phyloP scores from a whole-genome alignment of 441 rosid genomes.

The Omphalea diandra region DNA sequence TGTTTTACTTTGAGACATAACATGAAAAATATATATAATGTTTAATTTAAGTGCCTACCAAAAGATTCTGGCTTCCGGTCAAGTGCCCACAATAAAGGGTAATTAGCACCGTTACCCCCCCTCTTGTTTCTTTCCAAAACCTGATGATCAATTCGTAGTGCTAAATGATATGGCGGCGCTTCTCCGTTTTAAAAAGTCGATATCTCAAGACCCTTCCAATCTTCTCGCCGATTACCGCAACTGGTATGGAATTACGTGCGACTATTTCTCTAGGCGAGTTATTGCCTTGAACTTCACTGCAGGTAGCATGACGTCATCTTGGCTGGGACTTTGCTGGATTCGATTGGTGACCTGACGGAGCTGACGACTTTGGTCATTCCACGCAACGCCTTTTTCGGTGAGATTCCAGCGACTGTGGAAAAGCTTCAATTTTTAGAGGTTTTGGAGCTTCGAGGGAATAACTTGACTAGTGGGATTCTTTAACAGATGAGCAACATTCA shows the following conservation, averaged over 20 bases:
- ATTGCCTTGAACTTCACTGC: conserved; percentile 31
- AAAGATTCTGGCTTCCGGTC: too few relatives aligned
- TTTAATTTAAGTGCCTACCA: too few relatives aligned
- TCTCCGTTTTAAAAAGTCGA: conserved; percentile 46
- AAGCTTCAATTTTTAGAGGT: conserved; percentile 44
- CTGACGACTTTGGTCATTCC: conserved; percentile 42
- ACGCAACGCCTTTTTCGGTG: conserved; percentile 43
- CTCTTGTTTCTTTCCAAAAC: too few relatives aligned
- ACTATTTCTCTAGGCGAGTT: conserved; percentile 34
- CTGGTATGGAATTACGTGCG: conserved; percentile 58
- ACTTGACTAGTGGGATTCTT: conserved; percentile 53
- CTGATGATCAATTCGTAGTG: background rate
- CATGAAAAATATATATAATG: too few relatives aligned
- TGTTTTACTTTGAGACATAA: too few relatives aligned
- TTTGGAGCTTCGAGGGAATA: conserved; percentile 61
- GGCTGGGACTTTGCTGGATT: conserved; percentile 37
- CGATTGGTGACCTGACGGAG: conserved; percentile 36
- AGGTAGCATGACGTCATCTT: conserved; percentile 15
- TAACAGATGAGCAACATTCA: conserved; percentile 36
- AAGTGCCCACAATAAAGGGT: too few relatives aligned
- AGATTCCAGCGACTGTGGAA: conserved; percentile 45
- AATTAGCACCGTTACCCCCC: too few relatives aligned
- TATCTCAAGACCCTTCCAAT: conserved; percentile 40
- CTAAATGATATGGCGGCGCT: conserved; percentile 41
- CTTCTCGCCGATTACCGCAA: conserved; percentile 43